A percentile compares a stretch with the other conserved stretches of the same genome.
Conservation (phyloP, 1,284 basidiomycete species). For the Hemileia vastatrix region DNA sequence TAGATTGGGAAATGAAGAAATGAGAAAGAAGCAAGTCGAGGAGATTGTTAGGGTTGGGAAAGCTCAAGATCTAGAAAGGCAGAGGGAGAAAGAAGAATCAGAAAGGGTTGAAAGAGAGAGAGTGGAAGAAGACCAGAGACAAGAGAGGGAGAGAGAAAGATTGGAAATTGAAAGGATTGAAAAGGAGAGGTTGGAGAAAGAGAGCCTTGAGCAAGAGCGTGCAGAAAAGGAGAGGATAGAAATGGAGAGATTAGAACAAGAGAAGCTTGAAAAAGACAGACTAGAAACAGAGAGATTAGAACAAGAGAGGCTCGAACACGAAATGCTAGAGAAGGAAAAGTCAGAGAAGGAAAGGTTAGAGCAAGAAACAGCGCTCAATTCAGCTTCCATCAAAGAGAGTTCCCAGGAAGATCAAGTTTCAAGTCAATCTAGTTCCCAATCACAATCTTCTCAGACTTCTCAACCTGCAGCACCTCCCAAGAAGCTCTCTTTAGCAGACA, state of each 20-base stretch:
- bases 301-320: too few species aligned
- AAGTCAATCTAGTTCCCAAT: not conserved
- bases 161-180: too few species aligned
- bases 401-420: not conserved
- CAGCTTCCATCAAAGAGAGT: not conserved
- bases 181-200: too few species aligned
- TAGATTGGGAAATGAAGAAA: not conserved
- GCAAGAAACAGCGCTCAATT: not conserved
- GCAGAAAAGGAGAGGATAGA: too few species aligned
- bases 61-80: not conserved
- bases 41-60: not conserved
- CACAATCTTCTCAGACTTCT: not conserved
- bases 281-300: too few species aligned
- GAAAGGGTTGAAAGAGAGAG: constrained; percentile 1
- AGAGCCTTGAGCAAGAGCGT: too few species aligned
- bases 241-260: too few species aligned
- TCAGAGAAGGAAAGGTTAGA: too few species aligned
- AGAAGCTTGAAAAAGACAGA: too few species aligned
- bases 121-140: too few species aligned
- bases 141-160: too few species aligned
- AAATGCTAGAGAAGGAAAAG: too few species aligned
- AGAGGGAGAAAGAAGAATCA: constrained; percentile 16
- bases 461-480: not conserved
- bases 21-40: not conserved
- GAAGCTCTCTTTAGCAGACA: not conserved